A percentile compares a stretch with the other conserved stretches of the same genome.
phyloP scores from a whole-genome alignment of 2,329 filamentous ascomycete species.

The Cladobotryum mycophilum region DNA sequence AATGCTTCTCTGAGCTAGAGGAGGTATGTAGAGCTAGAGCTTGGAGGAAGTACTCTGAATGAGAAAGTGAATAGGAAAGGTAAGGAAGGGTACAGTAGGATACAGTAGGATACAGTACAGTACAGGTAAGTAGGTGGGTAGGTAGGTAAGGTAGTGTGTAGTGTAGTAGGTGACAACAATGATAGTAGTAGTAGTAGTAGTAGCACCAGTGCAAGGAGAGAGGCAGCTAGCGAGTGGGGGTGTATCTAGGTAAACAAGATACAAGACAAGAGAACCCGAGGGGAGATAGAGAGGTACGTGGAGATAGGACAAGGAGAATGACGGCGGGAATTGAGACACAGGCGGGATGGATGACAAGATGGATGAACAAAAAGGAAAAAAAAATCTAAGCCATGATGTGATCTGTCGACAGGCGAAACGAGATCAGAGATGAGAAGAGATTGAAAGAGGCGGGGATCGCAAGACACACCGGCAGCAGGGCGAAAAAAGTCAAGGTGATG shows the following conservation, averaged over 20 bases:
- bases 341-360: conserved; percentile 1
- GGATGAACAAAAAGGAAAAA: not conserved
- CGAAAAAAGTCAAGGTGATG: not conserved
- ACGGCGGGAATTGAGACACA: conserved; percentile 4
- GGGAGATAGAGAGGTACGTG: not conserved
- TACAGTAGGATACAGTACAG: not conserved
- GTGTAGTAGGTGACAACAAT: not conserved
- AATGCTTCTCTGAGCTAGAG: not conserved
- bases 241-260: not conserved
- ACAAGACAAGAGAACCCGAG: not conserved
- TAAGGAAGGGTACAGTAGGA: not conserved
- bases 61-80: not conserved
- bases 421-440: not conserved
- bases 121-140: not conserved
- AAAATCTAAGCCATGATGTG: conserved; percentile 3
- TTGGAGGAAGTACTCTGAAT: not conserved
- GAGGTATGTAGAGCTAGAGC: not conserved
- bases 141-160: not conserved
- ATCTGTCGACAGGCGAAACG: not conserved
- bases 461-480: conserved; percentile 5
- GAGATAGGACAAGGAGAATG: not conserved
- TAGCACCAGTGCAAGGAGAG: not conserved
- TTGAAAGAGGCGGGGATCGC: not conserved
- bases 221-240: not conserved
- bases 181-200: not conserved